Evolutionary conservation across 345 rosid genomes (phyloP).

Genomic region (Eucalyptus tenuipes): DNA sequence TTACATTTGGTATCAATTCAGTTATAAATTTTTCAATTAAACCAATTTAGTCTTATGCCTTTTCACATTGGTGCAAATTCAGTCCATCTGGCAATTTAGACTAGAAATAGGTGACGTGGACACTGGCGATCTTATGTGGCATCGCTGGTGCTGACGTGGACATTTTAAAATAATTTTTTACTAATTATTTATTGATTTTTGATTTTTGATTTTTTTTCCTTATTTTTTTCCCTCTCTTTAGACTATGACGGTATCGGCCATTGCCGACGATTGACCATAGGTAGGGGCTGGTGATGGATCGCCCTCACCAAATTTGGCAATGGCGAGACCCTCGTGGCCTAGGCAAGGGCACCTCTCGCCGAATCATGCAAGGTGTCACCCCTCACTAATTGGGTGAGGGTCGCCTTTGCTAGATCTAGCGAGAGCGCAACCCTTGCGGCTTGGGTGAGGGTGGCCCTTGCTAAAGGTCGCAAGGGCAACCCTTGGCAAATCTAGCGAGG

Average conservation of each 20-base stretch:
- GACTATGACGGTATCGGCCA: fast-evolving
- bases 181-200: too few relatives aligned
- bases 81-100: fast-evolving
- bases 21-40: fast-evolving
- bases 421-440: fast-evolving
- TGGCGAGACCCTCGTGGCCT: too few relatives aligned
- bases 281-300: fast-evolving
- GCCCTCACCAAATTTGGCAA: too few relatives aligned
- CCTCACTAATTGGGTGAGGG: too few relatives aligned
- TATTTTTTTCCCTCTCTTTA: fast-evolving
- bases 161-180: too few relatives aligned
- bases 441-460: too few relatives aligned
- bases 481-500: too few relatives aligned
- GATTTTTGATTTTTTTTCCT: fast-evolving
- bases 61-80: too few relatives aligned
- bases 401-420: too few relatives aligned
- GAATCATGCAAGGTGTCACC: fast-evolving
- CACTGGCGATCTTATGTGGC: fast-evolving
- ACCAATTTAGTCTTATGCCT: too few relatives aligned
- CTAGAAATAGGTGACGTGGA: fast-evolving
- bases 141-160: fast-evolving
- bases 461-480: too few relatives aligned
- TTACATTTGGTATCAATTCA: fast-evolving
- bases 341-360: fast-evolving
- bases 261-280: fast-evolving